Percentiles rank a stretch among this genome's conserved stretches.
Evolutionary conservation across 2,329 filamentous ascomycete genomes (phyloP).

Genomic region (Trichoderma sp.): DNA sequence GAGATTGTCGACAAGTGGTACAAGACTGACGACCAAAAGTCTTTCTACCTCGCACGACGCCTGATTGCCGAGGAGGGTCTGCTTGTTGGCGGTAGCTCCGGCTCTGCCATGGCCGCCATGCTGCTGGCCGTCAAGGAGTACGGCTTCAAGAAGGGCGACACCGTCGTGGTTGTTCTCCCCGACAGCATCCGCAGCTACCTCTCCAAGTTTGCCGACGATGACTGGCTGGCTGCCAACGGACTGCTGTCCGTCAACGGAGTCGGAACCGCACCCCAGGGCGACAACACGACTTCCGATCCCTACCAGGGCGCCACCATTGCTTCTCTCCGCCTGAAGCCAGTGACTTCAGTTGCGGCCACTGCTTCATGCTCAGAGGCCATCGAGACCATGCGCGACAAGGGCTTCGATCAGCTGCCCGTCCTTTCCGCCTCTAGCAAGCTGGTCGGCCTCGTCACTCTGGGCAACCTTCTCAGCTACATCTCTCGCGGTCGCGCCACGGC

Average conservation of each 20-base stretch:
- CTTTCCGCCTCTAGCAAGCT: conserved; percentile 72
- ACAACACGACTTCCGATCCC: conserved; percentile 60
- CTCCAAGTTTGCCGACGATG: conserved; percentile 97
- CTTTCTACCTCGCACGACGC: conserved; percentile 86
- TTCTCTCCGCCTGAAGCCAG: conserved; percentile 85
- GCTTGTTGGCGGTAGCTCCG: conserved; percentile 89
- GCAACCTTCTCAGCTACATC: conserved; percentile 90
- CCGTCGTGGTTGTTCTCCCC: conserved; percentile 87
- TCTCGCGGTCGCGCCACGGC: conserved; percentile 78
- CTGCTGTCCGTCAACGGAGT: conserved; percentile 64
- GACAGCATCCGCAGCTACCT: conserved; percentile 98
- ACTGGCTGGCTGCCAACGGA: conserved; percentile 97
- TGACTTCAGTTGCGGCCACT: conserved; percentile 77
- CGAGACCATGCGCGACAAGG: conserved; percentile 97
- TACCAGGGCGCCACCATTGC: conserved; percentile 80
- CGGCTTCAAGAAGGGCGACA: conserved; percentile 78
- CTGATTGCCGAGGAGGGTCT: conserved; percentile 94
- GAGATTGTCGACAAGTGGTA: conserved; percentile 89
- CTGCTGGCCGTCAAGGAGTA: conserved; percentile 77
- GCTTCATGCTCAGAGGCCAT: conserved; percentile 83
- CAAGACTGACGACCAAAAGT: conserved; percentile 93
- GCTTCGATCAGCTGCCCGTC: conserved; percentile 96
- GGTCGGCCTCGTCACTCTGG: conserved; percentile 90
- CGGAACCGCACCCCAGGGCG: conserved; percentile 50
- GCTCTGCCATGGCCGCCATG: conserved; percentile 85